Base-by-base conservation (phyloP, 108 stramenopile species). In the Fragilaria crotonensis region DNA sequence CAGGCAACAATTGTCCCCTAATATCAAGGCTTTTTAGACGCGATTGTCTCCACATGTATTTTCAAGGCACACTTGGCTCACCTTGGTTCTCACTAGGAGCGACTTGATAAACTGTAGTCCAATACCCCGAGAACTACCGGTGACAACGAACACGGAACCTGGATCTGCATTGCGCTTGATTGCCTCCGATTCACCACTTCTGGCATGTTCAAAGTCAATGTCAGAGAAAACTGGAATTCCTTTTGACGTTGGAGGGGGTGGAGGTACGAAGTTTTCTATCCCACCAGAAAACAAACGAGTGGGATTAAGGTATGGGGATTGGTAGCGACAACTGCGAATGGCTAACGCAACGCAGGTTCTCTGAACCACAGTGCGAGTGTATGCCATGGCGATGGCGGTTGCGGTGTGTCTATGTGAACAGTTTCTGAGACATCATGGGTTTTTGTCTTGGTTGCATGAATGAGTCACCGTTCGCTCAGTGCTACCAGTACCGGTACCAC, bases 121-220 rank as follows among this genome's bases (percentile, higher is more conserved):
- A 25, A 92, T 92, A 19, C 86, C 86, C 30, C 90, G 77, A 7
- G 76, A 79, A 14, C 84, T 73, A 0, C 90, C 90, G 45, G 56
- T 80, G 22, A 92, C 81, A 5, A 87, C 78, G 61, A 85, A 92
- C 2, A 88, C 83, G 4, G 90, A 80, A 49, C 80, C 57, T n/a
- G 69, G 57, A 62, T 92, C 86, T 25, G 49, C 28, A 52, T 86
- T 82, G 45, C 80, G 64, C 66, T 25, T 32, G 17, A 48, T 9
- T 11, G 64, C 45, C 33, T 54, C 57, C 20, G 47, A n/a, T 22
- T 51, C 46, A 31, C 32, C 44, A 28, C 0, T 5, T 1, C 33
- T 18, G 45, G 45, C 1, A 25, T 53, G 20, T 11, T 58, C 48
- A 60, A 85, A 54, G 22, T 66, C 36, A 17, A 85, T 74, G 36